phyloP scores from a whole-genome alignment of 805 yeast genomes.

The Nakazawaea siamensis region DNA sequence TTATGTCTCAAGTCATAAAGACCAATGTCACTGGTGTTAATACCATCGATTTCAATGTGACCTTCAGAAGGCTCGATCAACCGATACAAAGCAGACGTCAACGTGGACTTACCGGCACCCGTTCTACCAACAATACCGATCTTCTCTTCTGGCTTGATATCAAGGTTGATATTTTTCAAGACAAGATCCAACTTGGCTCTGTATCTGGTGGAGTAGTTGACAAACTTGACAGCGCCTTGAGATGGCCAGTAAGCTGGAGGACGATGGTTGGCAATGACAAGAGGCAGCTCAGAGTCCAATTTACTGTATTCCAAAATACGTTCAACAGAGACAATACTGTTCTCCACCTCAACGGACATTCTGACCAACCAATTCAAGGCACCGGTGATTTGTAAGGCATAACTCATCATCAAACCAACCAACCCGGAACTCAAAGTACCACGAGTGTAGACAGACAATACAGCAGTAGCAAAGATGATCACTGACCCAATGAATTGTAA shows the following conservation, averaged over 20 bases:
- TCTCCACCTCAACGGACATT: slow-evolving; percentile 98
- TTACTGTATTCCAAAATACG: slow-evolving; percentile 50
- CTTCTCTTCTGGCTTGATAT: slow-evolving; percentile 69
- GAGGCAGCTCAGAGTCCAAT: slow-evolving; percentile 68
- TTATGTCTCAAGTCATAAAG: slow-evolving; percentile 68
- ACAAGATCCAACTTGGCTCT: slow-evolving; percentile 77
- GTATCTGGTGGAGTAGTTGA: slow-evolving; percentile 75
- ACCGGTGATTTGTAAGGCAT: slow-evolving; percentile 89
- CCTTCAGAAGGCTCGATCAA: slow-evolving; percentile 69
- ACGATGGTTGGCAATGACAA: slow-evolving; percentile 33
- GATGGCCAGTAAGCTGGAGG: slow-evolving; percentile 74
- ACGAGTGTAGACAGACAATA: slow-evolving; percentile 59
- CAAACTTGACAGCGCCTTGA: slow-evolving; percentile 57
- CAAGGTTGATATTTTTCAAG: slow-evolving; percentile 55
- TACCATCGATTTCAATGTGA: slow-evolving; percentile 64
- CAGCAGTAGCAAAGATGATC: slow-evolving; percentile 81
- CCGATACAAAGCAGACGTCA: slow-evolving; percentile 78
- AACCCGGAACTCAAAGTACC: slow-evolving; percentile 50
- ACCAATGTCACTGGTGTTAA: slow-evolving; percentile 62
- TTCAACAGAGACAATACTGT: slow-evolving; percentile 83
- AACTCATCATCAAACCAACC: slow-evolving; percentile 89
- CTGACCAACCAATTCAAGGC: slow-evolving; percentile 95
- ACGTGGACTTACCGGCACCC: slow-evolving; percentile 91
- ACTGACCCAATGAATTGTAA: slow-evolving; percentile 86
- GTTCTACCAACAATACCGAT: slow-evolving; percentile 96